Evolutionary conservation across 2,329 filamentous ascomycete species (phyloP).

Genomic region (Trichoderma brevicompactum): DNA sequence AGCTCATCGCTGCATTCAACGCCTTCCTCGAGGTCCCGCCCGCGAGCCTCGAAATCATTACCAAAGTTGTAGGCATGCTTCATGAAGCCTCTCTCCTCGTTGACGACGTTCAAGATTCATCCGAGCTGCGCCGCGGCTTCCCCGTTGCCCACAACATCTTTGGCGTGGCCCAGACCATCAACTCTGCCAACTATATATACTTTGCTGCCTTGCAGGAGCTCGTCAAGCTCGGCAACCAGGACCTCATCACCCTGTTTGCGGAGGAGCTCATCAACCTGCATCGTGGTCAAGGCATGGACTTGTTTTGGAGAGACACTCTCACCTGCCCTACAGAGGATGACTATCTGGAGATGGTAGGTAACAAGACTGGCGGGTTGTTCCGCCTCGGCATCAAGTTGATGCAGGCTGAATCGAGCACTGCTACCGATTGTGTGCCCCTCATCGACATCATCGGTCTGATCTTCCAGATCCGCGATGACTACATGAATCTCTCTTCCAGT

Average conservation of each 20-base stretch:
- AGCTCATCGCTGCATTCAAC: constrained; percentile 82
- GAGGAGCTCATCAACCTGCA: constrained; percentile 86
- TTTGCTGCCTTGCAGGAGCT: constrained; percentile 79
- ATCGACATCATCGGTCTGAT: constrained; percentile 84
- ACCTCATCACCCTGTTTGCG: constrained; percentile 71
- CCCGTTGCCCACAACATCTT: constrained; percentile 86
- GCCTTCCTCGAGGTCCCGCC: constrained; percentile 75
- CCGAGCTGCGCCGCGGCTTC: constrained; percentile 73
- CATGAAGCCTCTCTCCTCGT: constrained; percentile 83
- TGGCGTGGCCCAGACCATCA: constrained; percentile 85
- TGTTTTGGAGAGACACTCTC: constrained; percentile 85
- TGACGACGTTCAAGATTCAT: constrained; percentile 87
- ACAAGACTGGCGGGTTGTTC: constrained; percentile 89
- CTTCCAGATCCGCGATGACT: constrained; percentile 93
- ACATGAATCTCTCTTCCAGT: constrained; percentile 78
- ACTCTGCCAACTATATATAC: constrained; percentile 88
- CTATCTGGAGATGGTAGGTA: constrained; percentile 91
- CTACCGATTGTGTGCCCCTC: constrained; percentile 76
- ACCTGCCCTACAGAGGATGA: constrained; percentile 85
- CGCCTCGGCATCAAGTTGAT: constrained; percentile 84
- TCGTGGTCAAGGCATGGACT: constrained; percentile 86
- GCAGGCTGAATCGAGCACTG: constrained; percentile 69
- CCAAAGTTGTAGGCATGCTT: constrained; percentile 79
- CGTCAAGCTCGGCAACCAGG: constrained; percentile 69
- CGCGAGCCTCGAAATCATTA: constrained; percentile 73